Evolutionary conservation across 139 green algal species (phyloP), one percentile per base, ranked within the genome.

Genomic region (Picochlorum sp.): DNA sequence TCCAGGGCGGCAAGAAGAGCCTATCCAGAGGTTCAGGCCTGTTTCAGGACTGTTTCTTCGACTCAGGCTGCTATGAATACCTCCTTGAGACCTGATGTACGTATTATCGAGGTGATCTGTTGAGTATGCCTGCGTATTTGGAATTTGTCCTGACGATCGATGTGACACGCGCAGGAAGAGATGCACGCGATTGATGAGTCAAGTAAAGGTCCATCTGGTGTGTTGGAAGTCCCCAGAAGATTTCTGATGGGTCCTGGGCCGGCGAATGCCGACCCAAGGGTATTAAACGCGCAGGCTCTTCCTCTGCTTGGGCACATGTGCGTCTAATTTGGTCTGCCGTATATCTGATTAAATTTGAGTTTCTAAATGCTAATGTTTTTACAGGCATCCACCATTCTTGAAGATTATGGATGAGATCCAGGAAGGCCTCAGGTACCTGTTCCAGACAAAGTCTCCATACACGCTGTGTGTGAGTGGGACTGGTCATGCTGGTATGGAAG

Each of bases 401-500:
- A 86, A 90, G 62, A 92, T 95, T 65, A 96, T 96, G 89, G 87
- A 92, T 62, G 85, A 91, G 52, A 71, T 86, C 20, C 75, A 87
- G 57, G 74, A 88, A 47, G 91, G 90, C 23, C 86, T 97, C 60
- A 68, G 84, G 30, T 85, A 85, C 63, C 24, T 81, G 10, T 84
- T 86, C 67, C 90, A 97, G 71, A 96, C 91, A 10, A 69, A 88
- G 34, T 82, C 71, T 69, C 81, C 75, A 65, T 91, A 95, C 81
- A 92, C 83, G 1, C 76, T 95, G 13, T 79, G 89, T 69, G 79
- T 94, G 18, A 81, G 57, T 32, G 87, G 90, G 54, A 95, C 90
- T 20, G 75, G 88, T 21, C 85, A 94, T 47, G 83, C 82, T n/a
- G 90, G 87, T 68, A 97, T 97, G 91, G 91, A 97, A 72, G 85